Evolutionary conservation across 441 rosid species (phyloP), one percentile per base, ranked within the genome.

Genomic region (Corymbia citriodora): DNA sequence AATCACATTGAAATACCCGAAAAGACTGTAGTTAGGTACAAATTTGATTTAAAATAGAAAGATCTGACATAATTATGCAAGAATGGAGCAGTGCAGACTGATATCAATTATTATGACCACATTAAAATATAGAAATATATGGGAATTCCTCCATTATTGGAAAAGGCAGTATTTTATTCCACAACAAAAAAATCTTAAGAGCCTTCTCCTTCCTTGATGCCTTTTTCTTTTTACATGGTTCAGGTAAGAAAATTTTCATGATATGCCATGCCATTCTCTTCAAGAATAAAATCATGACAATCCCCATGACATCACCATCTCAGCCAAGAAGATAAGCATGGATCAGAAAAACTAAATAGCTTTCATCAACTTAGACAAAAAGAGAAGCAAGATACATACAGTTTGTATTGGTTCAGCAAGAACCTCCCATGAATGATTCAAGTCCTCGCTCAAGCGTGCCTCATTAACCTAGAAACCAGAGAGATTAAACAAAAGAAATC

Each of bases 391-490:
- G 90, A 90, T 63, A 89, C 94, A 87, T 96, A 97, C 99, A 88
- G 98, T 98, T 89, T 97, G 98, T 89, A 97, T 95, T 36, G 99
- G 99, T 92, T 98, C 99, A 63, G 99, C 99, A 57, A 96, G 99
- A 91, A 98, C 97, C 94, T 98, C 99, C 99, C 99, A 97, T 36
- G 96, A 92, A 27, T 95, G 93, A 94, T 97, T 93, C 96, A 97
- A 92, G 94, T 98, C 99, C 91, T 96, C 97, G 33, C 91, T 94
- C 90, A 98, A 89, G 87, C 95, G 92, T 92, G 96, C 94, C 94
- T 95, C 96, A 87, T 97, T 98, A 19, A 97, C 98, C 99, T 97
- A 89, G 88, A 94, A 90, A 55, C 45, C 81, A 63, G 45, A 68
- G 48, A 52, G 36, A 59, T 87, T 88, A 16, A 21, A 55, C 1